Percentiles rank a stretch among this genome's conserved stretches.
Conservation (phyloP, 163 green algal species). For the Scenedesmus sp. region DNA sequence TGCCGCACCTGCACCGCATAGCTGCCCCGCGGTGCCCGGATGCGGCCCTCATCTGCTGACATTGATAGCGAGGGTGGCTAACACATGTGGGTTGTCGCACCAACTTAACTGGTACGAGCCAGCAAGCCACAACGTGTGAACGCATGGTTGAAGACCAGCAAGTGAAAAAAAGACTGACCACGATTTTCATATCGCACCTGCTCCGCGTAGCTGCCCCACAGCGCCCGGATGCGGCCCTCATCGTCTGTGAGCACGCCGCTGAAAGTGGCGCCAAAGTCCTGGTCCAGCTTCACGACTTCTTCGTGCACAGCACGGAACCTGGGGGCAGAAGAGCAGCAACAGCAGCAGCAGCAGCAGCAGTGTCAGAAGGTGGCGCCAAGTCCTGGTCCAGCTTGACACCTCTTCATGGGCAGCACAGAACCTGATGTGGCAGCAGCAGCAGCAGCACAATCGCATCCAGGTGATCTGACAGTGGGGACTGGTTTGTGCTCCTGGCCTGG, state of each 20-base stretch:
- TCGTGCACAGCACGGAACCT: conserved; percentile 92
- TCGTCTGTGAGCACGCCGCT: conserved; percentile 85
- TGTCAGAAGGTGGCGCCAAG: not conserved
- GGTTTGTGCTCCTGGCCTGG: too few species aligned
- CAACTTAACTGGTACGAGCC: too few species aligned
- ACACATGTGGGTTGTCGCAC: too few species aligned
- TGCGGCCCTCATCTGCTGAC: too few species aligned
- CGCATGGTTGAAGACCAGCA: not conserved
- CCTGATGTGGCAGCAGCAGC: too few species aligned
- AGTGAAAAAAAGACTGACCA: not conserved
- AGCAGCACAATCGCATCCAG: too few species aligned
- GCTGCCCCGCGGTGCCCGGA: too few species aligned
- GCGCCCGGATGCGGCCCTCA: conserved; percentile 74
- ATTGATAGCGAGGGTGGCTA: too few species aligned
- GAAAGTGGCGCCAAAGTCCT: conserved; percentile 83
- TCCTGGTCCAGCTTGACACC: too few species aligned
- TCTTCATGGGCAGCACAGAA: too few species aligned
- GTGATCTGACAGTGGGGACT: too few species aligned
- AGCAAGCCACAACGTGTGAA: not conserved
- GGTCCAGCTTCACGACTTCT: conserved; percentile 91
- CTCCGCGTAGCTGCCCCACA: conserved; percentile 89
- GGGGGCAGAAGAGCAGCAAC: conserved; percentile 44
- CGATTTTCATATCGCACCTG: conserved; percentile 13
- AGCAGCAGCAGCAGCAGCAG: conserved; percentile 7
- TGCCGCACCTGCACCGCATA: too few species aligned